Percentiles rank a stretch among this genome's conserved stretches.
Conservation (phyloP, 2,329 filamentous ascomycete species). For the Colletotrichum eleusines region DNA sequence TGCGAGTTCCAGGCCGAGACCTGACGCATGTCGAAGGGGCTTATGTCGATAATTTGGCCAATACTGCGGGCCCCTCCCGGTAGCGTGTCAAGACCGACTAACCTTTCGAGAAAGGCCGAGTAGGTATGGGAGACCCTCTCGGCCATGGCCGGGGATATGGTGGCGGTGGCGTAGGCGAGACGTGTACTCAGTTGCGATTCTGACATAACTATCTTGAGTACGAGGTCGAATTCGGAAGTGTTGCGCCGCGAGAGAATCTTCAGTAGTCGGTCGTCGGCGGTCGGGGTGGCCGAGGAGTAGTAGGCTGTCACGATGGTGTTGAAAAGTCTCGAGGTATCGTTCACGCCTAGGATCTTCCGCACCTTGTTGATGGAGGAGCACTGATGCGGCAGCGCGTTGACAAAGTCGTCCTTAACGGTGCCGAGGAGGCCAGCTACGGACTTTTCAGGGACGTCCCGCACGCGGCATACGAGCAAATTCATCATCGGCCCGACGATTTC, state of each 20-base stretch:
- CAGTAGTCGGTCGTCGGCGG: background rate
- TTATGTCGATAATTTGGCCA: background rate
- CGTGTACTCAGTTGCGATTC: constrained; percentile 11
- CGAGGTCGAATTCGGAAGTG: constrained; percentile 31
- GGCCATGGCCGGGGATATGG: constrained; percentile 15
- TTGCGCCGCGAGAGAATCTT: constrained; percentile 17
- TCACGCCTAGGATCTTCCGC: constrained; percentile 23
- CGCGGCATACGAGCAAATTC: constrained; percentile 19
- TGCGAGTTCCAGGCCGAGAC: constrained; percentile 7
- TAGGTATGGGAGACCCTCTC: constrained; percentile 19
- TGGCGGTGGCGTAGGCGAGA: constrained; percentile 11
- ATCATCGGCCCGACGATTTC: constrained; percentile 39
- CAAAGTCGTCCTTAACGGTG: constrained; percentile 23
- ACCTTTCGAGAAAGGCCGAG: constrained; percentile 13
- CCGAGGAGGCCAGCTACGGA: constrained; percentile 14
- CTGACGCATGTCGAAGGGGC: background rate
- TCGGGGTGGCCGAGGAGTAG: background rate
- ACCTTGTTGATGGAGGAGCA: constrained; percentile 36
- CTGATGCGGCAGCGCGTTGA: constrained; percentile 32
- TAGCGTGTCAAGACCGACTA: too few species aligned
- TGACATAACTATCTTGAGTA: constrained; percentile 25
- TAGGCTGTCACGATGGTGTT: constrained; percentile 40
- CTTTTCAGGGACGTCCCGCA: background rate
- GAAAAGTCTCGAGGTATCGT: constrained; percentile 30
- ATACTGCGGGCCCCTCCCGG: background rate